phyloP scores from a whole-genome alignment of 192 early-diverging fungal genomes.

The Helicostylum pulchrum region DNA sequence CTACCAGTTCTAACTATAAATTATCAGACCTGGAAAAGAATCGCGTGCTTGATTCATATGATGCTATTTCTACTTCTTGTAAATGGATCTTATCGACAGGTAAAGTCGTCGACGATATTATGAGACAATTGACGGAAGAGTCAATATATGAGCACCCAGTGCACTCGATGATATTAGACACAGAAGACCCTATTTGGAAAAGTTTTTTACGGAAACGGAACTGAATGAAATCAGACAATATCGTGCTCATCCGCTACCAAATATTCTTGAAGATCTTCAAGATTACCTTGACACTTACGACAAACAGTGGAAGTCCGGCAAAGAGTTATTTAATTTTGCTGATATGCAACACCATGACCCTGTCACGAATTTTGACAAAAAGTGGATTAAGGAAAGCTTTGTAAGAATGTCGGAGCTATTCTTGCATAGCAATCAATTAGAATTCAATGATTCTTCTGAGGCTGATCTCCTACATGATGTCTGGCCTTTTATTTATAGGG shows the following conservation, averaged over 20 bases:
- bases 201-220: neutral
- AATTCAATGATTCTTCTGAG: conserved; percentile 1
- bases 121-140: conserved; percentile 3
- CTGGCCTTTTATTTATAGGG: conserved; percentile 2
- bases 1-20: conserved; percentile 5
- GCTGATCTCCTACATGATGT: conserved; percentile 6
- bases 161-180: conserved; percentile 3
- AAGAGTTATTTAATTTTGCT: conserved; percentile 4
- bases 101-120: conserved; percentile 1
- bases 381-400: conserved; percentile 4
- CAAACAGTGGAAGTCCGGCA: conserved; percentile 5
- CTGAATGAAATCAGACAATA: conserved; percentile 7
- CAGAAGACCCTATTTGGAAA: conserved; percentile 9
- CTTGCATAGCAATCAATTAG: neutral
- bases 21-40: neutral
- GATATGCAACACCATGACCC: neutral
- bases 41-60: neutral
- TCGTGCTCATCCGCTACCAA: neutral
- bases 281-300: conserved; percentile 1
- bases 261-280: neutral
- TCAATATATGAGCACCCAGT: conserved; percentile 15
- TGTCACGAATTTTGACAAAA: neutral
- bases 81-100: conserved; percentile 11
- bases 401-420: conserved; percentile 2
- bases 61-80: neutral